Percentiles rank a stretch among this genome's conserved stretches.
These are phyloP conservation scores for Penicillium fuscoglaucum DNA, from an alignment of 2,329 filamentous ascomycete genomes.

Conservation along the genomic window DNA sequence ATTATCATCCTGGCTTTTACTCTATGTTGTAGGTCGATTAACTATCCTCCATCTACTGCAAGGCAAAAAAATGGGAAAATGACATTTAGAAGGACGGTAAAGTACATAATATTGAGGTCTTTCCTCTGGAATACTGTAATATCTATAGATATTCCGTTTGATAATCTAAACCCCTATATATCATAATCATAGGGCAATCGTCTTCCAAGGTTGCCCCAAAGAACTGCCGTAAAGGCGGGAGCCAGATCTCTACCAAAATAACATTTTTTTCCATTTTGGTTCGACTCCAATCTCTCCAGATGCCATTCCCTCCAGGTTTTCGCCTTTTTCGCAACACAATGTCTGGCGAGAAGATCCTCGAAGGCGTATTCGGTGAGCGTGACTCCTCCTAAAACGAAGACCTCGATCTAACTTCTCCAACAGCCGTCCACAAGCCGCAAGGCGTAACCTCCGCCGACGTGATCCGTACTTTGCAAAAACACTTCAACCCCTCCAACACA, in stretches of 20 bases:
- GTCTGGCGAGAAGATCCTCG: conserved; percentile 53
- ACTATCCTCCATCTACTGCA: too few species aligned
- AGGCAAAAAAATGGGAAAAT: too few species aligned
- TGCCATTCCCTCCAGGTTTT: conserved; percentile 33
- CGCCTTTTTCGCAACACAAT: conserved; percentile 39
- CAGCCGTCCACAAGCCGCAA: conserved; percentile 90
- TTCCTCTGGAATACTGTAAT: not conserved
- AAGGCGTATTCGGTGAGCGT: conserved; percentile 63
- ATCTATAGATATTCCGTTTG: not conserved
- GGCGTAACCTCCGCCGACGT: conserved; percentile 87
- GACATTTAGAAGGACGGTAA: not conserved
- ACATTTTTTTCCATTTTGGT: conserved; percentile 15
- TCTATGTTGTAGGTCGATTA: too few species aligned
- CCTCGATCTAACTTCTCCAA: conserved; percentile 12
- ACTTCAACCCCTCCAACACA: conserved; percentile 76
- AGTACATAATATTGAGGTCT: not conserved
- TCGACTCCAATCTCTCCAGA: conserved; percentile 19
- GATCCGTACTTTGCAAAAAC: conserved; percentile 79
- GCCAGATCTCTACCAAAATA: conserved; percentile 7
- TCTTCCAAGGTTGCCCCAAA: not conserved
- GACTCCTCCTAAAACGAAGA: not conserved
- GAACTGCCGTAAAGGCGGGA: conserved; percentile 10
- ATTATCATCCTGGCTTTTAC: too few species aligned
- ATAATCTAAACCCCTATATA: not conserved
- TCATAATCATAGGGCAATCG: not conserved